Evolutionary conservation across 306 rosid genomes (phyloP).

Genomic region (Cyamopsis tetragonoloba): DNA sequence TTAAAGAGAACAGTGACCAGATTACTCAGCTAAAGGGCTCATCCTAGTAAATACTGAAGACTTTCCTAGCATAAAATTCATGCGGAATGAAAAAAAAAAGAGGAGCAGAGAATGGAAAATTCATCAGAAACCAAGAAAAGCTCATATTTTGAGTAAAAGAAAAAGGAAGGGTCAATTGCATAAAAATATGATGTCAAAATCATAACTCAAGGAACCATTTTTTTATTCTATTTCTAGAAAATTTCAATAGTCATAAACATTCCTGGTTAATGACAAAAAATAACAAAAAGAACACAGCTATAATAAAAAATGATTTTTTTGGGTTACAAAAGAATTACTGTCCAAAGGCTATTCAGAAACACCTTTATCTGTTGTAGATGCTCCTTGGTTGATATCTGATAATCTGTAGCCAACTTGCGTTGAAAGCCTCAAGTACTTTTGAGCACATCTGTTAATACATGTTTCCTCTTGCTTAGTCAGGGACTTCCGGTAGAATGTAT

Average conservation of each 20-base stretch:
- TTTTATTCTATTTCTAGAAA: constrained; percentile 14
- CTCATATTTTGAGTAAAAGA: not conserved
- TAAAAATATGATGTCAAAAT: not conserved
- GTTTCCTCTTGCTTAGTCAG: constrained; percentile 44
- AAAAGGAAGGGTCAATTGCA: not conserved
- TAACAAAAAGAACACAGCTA: not conserved
- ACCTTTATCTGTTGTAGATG: constrained; percentile 18
- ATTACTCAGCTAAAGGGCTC: not conserved
- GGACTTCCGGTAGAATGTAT: constrained; percentile 34
- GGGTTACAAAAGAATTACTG: not conserved
- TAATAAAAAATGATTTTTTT: not conserved
- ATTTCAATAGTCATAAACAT: constrained; percentile 18
- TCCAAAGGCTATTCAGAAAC: constrained; percentile 6
- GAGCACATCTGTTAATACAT: constrained; percentile 43
- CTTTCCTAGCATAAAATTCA: not conserved
- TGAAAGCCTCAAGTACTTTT: constrained; percentile 41
- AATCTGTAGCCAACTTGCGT: constrained; percentile 27
- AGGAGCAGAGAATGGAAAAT: not conserved
- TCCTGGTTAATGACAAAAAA: constrained; percentile 12
- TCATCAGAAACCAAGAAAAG: not conserved
- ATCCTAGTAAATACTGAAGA: constrained; percentile 4
- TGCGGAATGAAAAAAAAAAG: not conserved
- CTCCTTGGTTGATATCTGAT: constrained; percentile 35
- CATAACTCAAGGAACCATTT: constrained; percentile 3
- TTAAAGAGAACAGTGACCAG: not conserved